Conservation (phyloP, 1,284 basidiomycete genomes). For the Mycosarcoma mackinlayi region DNA sequence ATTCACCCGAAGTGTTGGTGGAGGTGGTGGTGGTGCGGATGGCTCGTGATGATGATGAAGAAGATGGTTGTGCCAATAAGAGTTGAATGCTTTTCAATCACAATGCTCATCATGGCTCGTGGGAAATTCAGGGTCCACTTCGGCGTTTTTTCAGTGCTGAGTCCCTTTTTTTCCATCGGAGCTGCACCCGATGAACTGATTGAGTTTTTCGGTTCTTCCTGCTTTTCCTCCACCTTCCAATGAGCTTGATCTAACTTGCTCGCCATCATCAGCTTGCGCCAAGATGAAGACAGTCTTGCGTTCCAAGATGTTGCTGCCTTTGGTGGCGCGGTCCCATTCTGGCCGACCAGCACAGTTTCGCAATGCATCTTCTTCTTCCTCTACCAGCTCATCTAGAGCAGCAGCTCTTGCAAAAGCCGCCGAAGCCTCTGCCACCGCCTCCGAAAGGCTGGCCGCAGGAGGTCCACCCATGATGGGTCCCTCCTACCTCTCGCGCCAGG, state of each 20-base stretch:
- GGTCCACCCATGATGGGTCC: slow-evolving; percentile 20
- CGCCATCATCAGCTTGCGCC: slow-evolving; percentile 2
- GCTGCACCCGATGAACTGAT: neutral
- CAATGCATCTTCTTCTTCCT: slow-evolving; percentile 17
- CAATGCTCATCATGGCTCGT: neutral
- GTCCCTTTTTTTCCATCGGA: neutral
- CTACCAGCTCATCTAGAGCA: slow-evolving; percentile 30
- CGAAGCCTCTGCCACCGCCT: slow-evolving; percentile 32
- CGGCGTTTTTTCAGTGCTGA: neutral
- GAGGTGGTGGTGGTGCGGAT: neutral
- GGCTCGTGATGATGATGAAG: neutral
- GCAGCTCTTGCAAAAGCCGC: slow-evolving; percentile 43
- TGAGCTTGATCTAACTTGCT: neutral
- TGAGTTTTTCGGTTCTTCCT: slow-evolving; percentile 5
- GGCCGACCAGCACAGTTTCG: slow-evolving; percentile 12
- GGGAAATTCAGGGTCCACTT: slow-evolving; percentile 5
- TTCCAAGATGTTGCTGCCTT: neutral
- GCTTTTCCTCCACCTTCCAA: slow-evolving; percentile 17
- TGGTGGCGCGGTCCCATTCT: slow-evolving; percentile 1
- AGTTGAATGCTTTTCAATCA: slow-evolving; percentile 11
- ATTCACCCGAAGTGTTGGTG: neutral
- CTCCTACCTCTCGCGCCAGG: slow-evolving; percentile 18
- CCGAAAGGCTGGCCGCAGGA: slow-evolving; percentile 24
- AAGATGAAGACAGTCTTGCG: slow-evolving; percentile 27
- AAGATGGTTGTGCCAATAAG: slow-evolving; percentile 7